A percentile compares a stretch with the other conserved stretches of the same genome.
phyloP scores from a whole-genome alignment of 768 basidiomycete genomes.

The Cyclocybe aegerita region DNA sequence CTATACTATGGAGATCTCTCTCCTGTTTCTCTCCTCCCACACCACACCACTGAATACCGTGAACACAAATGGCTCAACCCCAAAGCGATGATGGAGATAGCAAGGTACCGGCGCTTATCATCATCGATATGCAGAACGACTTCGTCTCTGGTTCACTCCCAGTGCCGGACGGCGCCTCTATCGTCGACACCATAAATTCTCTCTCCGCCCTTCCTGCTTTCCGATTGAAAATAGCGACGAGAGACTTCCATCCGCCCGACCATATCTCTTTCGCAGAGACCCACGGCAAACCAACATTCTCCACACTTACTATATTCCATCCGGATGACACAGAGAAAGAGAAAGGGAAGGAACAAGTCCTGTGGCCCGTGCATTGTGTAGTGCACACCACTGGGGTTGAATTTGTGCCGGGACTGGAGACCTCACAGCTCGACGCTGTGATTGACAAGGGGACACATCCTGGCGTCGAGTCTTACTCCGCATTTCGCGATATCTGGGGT shows the following conservation, averaged over 20 bases:
- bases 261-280: constrained; percentile 75
- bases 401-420: constrained; percentile 54
- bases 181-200: constrained; percentile 55
- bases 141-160: constrained; percentile 77
- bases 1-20: no score
- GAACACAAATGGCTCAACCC: constrained; percentile 2
- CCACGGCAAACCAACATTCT: constrained; percentile 33
- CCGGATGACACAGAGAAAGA: constrained; percentile 33
- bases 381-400: constrained; percentile 57
- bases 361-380: constrained; percentile 86
- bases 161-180: constrained; percentile 57
- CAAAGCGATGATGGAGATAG: constrained; percentile 7
- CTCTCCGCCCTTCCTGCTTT: constrained; percentile 56
- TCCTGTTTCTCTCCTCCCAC: no score
- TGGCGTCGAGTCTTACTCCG: constrained; percentile 78
- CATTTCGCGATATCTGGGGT: constrained; percentile 63
- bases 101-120: constrained; percentile 54
- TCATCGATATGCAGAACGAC: constrained; percentile 84
- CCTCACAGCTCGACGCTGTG: constrained; percentile 38
- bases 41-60: constrained; percentile 6
- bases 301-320: constrained; percentile 40
- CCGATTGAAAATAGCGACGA: constrained; percentile 48
- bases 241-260: constrained; percentile 55
- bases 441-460: constrained; percentile 55
- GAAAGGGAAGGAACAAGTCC: constrained; percentile 44